Evolutionary conservation across 2,329 filamentous ascomycete genomes (phyloP).

Genomic region (Xylariaceae sp.): DNA sequence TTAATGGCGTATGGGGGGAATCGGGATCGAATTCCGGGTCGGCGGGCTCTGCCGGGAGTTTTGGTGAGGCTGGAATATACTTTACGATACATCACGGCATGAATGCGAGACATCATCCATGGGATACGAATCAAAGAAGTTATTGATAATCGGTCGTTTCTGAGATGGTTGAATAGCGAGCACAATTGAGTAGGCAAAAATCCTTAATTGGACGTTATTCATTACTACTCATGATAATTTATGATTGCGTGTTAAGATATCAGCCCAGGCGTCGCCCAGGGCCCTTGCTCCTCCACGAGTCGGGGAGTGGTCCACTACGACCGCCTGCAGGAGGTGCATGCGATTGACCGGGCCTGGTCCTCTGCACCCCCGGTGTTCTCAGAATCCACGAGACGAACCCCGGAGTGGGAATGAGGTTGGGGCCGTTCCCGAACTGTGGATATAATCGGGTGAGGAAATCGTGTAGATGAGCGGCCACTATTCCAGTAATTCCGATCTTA

Average conservation of each 20-base stretch:
- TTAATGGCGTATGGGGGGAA: neutral
- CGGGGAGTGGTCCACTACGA: slow-evolving; percentile 56
- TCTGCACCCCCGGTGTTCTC: slow-evolving; percentile 48
- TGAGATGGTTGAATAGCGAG: neutral
- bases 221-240: neutral
- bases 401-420: slow-evolving; percentile 76
- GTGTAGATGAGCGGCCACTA: slow-evolving; percentile 85
- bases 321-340: slow-evolving; percentile 44
- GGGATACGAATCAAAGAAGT: neutral
- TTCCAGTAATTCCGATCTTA: slow-evolving; percentile 71
- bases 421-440: slow-evolving; percentile 84
- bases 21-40: neutral
- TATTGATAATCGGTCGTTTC: neutral
- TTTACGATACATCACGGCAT: neutral
- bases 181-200: neutral
- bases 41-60: neutral
- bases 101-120: neutral
- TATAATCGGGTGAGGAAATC: slow-evolving; percentile 89
- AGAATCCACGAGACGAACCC: slow-evolving; percentile 70
- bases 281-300: slow-evolving; percentile 67
- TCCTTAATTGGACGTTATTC: slow-evolving; percentile 12
- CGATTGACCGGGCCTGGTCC: slow-evolving; percentile 66
- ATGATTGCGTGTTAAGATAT: slow-evolving; percentile 11
- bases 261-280: slow-evolving; percentile 64
- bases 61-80: neutral